Base-by-base conservation (phyloP, 805 yeast species). In the Middelhovenomyces tepae region DNA sequence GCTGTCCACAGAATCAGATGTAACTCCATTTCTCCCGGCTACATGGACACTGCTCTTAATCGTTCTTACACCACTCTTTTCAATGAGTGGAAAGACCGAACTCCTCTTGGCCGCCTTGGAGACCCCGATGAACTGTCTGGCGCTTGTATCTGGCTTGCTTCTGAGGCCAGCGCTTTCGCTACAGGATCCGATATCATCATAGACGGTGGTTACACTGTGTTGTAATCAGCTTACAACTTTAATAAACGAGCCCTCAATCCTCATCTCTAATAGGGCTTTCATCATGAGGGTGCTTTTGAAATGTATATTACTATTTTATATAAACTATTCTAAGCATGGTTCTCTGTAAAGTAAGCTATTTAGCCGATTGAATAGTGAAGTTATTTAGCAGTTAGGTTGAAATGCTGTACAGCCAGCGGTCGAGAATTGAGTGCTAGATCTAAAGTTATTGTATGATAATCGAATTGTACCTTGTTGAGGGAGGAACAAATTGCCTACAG, bases 91-190 rank as follows among this genome's bases (percentile, higher is more conserved):
- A 75, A 71, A 56, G 57, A 64, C 39, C 71, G 73, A 53, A 72
- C 78, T 32, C 82, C 82, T 26, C 60, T 73, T 70, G 73, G 75
- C 51, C 69, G 82, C 56, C 67, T 75, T 62, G 81, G 82, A 32
- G 78, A 75, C 48, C 79, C 78, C 43, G 77, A 74, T 50, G 83
- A 75, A 59, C 70, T 76, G 40, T 73, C 75, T 28, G 78, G 80
- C 25, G 71, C 76, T 34, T 74, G 63, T 60, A 73, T 70, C 61
- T 75, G 67, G 75, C 76, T 45, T 45, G 75, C 76, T 14, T 52
- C 74, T 29, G 58, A 58, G 28, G 80, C 80, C 15, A 61, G 73
- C 13, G 59, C 73, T 27, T 76, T 69, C 62, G 72, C 78, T 44
- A 75, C 83, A 11, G 83, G 83, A 34, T 73, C 71, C 43, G 78